Conservation (phyloP, 495 filamentous ascomycete species). For the Xanthoparmelia taractica region DNA sequence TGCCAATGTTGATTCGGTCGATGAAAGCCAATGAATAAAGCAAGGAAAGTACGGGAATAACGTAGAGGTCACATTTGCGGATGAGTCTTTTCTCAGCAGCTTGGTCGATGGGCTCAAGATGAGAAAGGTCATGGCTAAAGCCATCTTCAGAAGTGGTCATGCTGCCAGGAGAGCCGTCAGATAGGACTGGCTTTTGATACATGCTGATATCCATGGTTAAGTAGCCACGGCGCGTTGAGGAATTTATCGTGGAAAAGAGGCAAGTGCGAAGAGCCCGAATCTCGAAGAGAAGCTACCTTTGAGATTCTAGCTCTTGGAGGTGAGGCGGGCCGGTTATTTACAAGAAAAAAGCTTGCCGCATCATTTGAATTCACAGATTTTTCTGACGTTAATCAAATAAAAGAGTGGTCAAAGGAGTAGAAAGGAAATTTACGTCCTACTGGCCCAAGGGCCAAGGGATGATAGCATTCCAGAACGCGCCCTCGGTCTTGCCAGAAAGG, state of each 20-base stretch:
- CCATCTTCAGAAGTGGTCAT: constrained; percentile 7
- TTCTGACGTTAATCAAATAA: not conserved
- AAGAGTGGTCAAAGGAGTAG: not conserved
- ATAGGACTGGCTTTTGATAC: constrained; percentile 11
- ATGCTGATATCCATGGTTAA: constrained; percentile 10
- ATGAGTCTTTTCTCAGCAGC: constrained; percentile 33
- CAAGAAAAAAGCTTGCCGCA: not conserved
- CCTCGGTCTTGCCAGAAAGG: not conserved
- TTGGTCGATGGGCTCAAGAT: constrained; percentile 21
- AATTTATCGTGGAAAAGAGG: not conserved
- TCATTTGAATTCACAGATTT: not conserved
- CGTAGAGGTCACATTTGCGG: constrained; percentile 37
- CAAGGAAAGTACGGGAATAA: constrained; percentile 35
- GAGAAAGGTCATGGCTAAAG: constrained; percentile 5
- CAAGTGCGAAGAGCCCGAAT: not conserved
- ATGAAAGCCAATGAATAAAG: constrained; percentile 39
- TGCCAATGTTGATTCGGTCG: constrained; percentile 53
- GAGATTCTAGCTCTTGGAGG: not conserved
- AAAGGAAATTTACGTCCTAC: not conserved
- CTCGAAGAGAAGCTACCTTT: not conserved
- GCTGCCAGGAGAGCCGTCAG: constrained; percentile 10
- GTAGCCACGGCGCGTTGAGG: too few species aligned
- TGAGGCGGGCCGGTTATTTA: not conserved
- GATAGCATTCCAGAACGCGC: constrained; percentile 15
- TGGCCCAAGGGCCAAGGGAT: constrained; percentile 8